phyloP scores from a whole-genome alignment of 2,329 filamentous ascomycete genomes.

The Keithomyces neogunnii region DNA sequence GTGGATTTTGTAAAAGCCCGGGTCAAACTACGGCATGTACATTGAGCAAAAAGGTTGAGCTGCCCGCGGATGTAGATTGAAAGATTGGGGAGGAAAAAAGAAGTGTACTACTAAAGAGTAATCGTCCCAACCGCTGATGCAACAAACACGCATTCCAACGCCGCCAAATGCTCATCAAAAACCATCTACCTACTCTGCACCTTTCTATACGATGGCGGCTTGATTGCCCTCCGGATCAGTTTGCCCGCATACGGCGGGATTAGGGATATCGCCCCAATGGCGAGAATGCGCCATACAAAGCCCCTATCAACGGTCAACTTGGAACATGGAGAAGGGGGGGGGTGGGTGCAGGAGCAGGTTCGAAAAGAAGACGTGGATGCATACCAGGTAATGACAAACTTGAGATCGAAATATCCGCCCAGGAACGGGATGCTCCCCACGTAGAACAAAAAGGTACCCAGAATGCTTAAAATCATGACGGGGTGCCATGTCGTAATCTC shows the following conservation, averaged over 20 bases:
- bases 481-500: constrained; percentile 97
- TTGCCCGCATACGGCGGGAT: constrained; percentile 85
- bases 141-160: background rate
- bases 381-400: constrained; percentile 63
- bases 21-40: too few relatives aligned
- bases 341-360: background rate
- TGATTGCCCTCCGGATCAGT: constrained; percentile 73
- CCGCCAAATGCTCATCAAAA: background rate
- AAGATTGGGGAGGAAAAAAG: background rate
- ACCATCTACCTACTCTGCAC: constrained; percentile 58
- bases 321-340: background rate
- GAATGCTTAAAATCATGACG: constrained; percentile 75
- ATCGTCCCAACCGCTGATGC: constrained; percentile 1
- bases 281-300: constrained; percentile 81
- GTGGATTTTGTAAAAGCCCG: too few relatives aligned
- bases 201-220: constrained; percentile 90
- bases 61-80: too few relatives aligned
- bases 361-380: constrained; percentile 16
- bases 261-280: constrained; percentile 71
- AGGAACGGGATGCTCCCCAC: constrained; percentile 78
- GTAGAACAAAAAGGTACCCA: constrained; percentile 77
- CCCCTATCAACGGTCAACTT: constrained; percentile 39
- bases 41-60: too few relatives aligned
- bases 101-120: background rate
- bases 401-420: constrained; percentile 80